Evolutionary conservation across 495 filamentous ascomycete species (phyloP).

Genomic region (Aspergillus egyptiacus): DNA sequence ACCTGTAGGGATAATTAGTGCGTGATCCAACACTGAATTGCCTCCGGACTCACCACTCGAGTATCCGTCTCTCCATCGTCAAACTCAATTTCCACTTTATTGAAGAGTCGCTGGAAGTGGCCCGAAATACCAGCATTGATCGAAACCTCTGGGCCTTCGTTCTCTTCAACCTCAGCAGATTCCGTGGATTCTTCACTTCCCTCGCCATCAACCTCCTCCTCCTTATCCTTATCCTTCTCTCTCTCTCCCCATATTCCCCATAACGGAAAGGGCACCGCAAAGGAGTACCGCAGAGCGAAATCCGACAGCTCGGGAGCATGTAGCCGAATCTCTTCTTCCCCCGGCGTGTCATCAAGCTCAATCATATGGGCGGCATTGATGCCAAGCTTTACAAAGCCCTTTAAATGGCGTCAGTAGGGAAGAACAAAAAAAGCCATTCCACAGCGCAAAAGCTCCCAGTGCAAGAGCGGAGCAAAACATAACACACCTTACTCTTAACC

Average conservation of each 20-base stretch:
- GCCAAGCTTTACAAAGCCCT: conserved; percentile 35
- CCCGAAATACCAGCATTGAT: conserved; percentile 32
- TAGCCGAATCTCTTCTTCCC: conserved; percentile 27
- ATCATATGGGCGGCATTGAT: conserved; percentile 39
- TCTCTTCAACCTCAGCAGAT: not conserved
- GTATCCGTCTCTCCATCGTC: conserved; percentile 26
- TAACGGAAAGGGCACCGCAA: conserved; percentile 31
- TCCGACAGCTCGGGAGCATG: conserved; percentile 21
- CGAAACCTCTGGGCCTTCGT: conserved; percentile 20
- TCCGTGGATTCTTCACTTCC: conserved; percentile 8
- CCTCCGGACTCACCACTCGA: conserved; percentile 19
- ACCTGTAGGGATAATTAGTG: conserved; percentile 22
- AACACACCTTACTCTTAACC: conserved; percentile 40
- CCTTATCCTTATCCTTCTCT: conserved; percentile 20
- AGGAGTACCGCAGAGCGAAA: conserved; percentile 31
- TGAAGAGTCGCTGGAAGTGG: conserved; percentile 19
- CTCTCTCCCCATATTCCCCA: conserved; percentile 17
- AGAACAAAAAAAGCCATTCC: no score
- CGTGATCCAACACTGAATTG: no score
- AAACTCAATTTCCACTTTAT: conserved; percentile 18
- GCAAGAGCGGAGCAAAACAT: not conserved
- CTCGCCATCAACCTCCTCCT: conserved; percentile 13
- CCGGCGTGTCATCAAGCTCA: conserved; percentile 25
- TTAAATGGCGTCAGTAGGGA: not conserved
- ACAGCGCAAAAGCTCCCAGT: not conserved